Evolutionary conservation across 164 flowering plant species (phyloP).

Genomic region (Litsea cubeba): DNA sequence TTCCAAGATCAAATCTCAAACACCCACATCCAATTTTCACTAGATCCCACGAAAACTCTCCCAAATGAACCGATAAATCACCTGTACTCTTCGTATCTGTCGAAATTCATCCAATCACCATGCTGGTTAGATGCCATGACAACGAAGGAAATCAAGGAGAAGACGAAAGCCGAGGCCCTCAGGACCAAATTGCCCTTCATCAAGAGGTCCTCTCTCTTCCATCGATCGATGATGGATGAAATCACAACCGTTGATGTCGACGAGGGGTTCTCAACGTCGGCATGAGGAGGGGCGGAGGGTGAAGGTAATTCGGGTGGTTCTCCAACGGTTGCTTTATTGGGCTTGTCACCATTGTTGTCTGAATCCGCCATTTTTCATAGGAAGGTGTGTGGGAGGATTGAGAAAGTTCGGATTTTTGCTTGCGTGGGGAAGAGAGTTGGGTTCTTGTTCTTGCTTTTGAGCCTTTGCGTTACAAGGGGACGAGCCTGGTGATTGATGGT

Average conservation of each 20-base stretch:
- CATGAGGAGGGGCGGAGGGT: constrained; percentile 3
- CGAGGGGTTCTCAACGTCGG: constrained; percentile 28
- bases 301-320: constrained; percentile 1
- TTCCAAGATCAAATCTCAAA: background rate
- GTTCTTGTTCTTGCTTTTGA: background rate
- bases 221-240: constrained; percentile 43
- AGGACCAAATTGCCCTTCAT: constrained; percentile 43
- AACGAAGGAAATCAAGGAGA: constrained; percentile 61
- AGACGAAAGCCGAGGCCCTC: constrained; percentile 42
- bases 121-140: constrained; percentile 73
- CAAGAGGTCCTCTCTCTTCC: constrained; percentile 69
- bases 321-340: constrained; percentile 2
- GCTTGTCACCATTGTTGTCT: background rate
- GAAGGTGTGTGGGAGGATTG: background rate
- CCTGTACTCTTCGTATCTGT: constrained; percentile 72
- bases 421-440: background rate
- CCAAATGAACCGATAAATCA: constrained; percentile 3
- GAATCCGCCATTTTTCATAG: background rate
- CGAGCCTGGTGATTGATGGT: too few relatives aligned
- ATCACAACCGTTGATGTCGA: constrained; percentile 19
- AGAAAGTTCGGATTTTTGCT: background rate
- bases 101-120: constrained; percentile 57
- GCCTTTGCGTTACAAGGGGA: too few relatives aligned
- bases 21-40: background rate
- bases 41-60: background rate